phyloP scores from a whole-genome alignment of 495 filamentous ascomycete species.

The Lasiosphaeris hirsuta region DNA sequence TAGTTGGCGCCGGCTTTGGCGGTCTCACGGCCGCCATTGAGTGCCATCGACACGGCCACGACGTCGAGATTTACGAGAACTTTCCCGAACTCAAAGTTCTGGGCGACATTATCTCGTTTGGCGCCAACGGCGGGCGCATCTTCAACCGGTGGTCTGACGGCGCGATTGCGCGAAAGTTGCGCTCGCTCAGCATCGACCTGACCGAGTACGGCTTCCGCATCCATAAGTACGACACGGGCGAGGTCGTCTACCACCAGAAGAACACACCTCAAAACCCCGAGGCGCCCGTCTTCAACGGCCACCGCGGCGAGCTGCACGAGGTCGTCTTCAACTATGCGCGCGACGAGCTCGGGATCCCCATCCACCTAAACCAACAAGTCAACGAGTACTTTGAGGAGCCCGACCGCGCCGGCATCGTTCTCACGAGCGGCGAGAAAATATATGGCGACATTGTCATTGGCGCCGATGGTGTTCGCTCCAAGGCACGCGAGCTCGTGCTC shows the following conservation, averaged over 20 bases:
- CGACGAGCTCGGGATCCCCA: conserved; percentile 52
- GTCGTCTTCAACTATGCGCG: conserved; percentile 57
- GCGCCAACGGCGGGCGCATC: conserved; percentile 57
- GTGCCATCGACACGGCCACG: conserved; percentile 59
- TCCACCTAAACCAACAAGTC: conserved; percentile 52
- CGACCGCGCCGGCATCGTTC: conserved; percentile 49
- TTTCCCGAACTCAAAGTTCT: conserved; percentile 56
- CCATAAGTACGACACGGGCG: conserved; percentile 59
- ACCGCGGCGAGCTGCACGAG: conserved; percentile 57
- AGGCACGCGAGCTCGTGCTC: conserved; percentile 55
- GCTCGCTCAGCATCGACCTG: conserved; percentile 51
- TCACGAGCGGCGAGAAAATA: conserved; percentile 50
- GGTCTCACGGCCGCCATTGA: conserved; percentile 61
- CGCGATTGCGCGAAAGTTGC: conserved; percentile 44
- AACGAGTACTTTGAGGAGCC: conserved; percentile 56
- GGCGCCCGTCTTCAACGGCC: conserved; percentile 59
- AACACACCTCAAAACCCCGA: conserved; percentile 41
- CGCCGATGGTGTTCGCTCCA: conserved; percentile 58
- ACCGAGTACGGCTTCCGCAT: conserved; percentile 54
- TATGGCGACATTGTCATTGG: conserved; percentile 55
- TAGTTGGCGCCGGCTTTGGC: conserved; percentile 59
- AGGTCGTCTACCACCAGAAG: conserved; percentile 56
- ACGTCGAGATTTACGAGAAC: conserved; percentile 55
- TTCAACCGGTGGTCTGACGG: conserved; percentile 51
- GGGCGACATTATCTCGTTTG: conserved; percentile 64